These are phyloP conservation scores for Didymellaceae sp. DNA, from an alignment of 2,329 filamentous ascomycete genomes.

Conservation along the genomic window DNA sequence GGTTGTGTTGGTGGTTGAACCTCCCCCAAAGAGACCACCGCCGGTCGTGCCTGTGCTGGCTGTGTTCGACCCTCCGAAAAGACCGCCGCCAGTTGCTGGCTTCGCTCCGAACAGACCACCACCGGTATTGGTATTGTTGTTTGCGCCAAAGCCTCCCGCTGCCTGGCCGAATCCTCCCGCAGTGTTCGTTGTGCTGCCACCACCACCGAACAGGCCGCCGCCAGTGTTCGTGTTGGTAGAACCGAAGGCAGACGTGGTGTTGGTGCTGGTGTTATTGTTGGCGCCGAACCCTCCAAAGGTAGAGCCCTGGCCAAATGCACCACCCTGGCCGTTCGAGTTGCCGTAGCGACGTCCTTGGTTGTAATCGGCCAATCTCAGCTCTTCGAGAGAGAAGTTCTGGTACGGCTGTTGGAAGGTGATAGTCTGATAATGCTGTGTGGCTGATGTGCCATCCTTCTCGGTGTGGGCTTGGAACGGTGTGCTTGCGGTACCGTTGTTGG, in stretches of 20 bases:
- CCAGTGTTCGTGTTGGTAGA: conserved; percentile 45
- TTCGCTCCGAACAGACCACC: conserved; percentile 46
- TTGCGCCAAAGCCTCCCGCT: conserved; percentile 36
- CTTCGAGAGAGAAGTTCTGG: conserved; percentile 87
- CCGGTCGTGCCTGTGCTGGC: conserved; percentile 36
- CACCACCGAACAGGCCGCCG: conserved; percentile 55
- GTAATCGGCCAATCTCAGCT: conserved; percentile 77
- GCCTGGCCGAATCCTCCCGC: conserved; percentile 44
- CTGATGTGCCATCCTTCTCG: conserved; percentile 71
- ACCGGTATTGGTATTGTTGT: conserved; percentile 36
- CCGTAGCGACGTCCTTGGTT: conserved; percentile 83
- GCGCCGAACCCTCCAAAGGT: conserved; percentile 58
- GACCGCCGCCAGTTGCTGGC: conserved; percentile 42
- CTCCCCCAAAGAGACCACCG: conserved; percentile 45
- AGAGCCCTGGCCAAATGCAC: conserved; percentile 77
- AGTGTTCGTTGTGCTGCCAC: conserved; percentile 41
- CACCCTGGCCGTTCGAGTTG: conserved; percentile 78
- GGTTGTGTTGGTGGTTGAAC: conserved; percentile 35
- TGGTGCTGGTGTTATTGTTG: conserved; percentile 49
- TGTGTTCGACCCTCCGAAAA: conserved; percentile 50
- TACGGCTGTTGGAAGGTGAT: conserved; percentile 80
- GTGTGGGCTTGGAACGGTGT: conserved; percentile 70
- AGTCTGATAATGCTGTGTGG: conserved; percentile 75
- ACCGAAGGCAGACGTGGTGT: conserved; percentile 57
- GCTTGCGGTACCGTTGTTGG: conserved; percentile 67